phyloP scores from a whole-genome alignment of 805 yeast genomes.

The Candida rishiriensis region DNA sequence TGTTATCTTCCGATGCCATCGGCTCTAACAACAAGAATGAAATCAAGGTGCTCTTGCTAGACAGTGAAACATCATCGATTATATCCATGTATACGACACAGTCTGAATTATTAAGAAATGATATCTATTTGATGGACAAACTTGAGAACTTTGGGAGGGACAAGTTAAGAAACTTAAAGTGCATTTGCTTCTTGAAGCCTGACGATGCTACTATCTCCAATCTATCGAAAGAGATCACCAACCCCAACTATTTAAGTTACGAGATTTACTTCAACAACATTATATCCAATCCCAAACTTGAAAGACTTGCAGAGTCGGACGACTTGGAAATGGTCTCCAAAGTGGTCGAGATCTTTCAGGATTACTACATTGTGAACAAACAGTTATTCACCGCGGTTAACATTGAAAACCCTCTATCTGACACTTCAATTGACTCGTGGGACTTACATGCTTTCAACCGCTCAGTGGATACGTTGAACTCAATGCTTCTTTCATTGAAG shows the following conservation, averaged over 20 bases:
- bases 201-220: conserved; percentile 54
- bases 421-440: conserved; percentile 39
- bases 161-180: conserved; percentile 72
- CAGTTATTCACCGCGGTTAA: conserved; percentile 46
- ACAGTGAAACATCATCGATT: conserved; percentile 72
- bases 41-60: conserved; percentile 75
- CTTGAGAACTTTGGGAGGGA: conserved; percentile 56
- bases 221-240: conserved; percentile 61
- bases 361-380: conserved; percentile 68
- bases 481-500: conserved; percentile 67
- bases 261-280: conserved; percentile 75
- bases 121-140: conserved; percentile 77
- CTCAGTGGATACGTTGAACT: conserved; percentile 40
- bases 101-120: conserved; percentile 73
- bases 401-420: conserved; percentile 17
- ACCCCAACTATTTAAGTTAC: conserved; percentile 78
- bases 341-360: conserved; percentile 82
- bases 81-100: conserved; percentile 90
- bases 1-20: conserved; percentile 22
- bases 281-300: conserved; percentile 72
- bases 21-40: conserved; percentile 26
- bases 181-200: conserved; percentile 78
- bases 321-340: conserved; percentile 72
- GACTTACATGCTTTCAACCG: conserved; percentile 38
- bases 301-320: conserved; percentile 85